Evolutionary conservation across 768 basidiomycete genomes (phyloP).

Genomic region (Phaeotremella fagi): DNA sequence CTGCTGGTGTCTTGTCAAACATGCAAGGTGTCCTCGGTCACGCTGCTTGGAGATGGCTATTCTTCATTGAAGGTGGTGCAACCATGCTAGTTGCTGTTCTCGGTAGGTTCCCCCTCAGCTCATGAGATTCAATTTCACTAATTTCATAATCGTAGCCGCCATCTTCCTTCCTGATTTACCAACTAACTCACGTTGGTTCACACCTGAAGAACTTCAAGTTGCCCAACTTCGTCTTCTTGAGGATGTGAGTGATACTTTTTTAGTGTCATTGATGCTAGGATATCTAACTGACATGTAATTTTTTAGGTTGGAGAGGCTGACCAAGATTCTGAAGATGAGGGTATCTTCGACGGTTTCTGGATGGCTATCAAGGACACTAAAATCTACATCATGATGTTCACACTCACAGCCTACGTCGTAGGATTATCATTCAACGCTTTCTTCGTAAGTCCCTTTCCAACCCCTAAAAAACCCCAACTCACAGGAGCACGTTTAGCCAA

Average conservation of each 20-base stretch:
- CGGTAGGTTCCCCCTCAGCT: conserved; percentile 68
- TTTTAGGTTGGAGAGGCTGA: conserved; percentile 55
- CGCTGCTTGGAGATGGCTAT: conserved; percentile 67
- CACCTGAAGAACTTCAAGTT: conserved; percentile 39
- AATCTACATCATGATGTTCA: conserved; percentile 67
- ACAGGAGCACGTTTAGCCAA: conserved; percentile 24
- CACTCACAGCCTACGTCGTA: conserved; percentile 58
- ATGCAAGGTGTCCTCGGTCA: conserved; percentile 68
- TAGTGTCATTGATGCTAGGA: background rate
- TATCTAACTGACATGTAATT: background rate
- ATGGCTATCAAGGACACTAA: conserved; percentile 71
- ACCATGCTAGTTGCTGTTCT: conserved; percentile 66
- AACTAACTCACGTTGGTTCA: conserved; percentile 43
- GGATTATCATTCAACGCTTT: conserved; percentile 68
- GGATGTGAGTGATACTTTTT: conserved; percentile 15
- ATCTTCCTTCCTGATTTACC: conserved; percentile 51
- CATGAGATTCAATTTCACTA: conserved; percentile 75
- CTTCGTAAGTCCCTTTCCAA: conserved; percentile 43
- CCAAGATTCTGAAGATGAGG: conserved; percentile 51
- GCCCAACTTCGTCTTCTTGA: conserved; percentile 39
- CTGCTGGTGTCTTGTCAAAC: conserved; percentile 65
- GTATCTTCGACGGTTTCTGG: conserved; percentile 52
- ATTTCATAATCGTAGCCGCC: conserved; percentile 60
- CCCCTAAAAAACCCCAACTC: background rate
- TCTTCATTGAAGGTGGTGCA: conserved; percentile 67